Evolutionary conservation across 345 rosid genomes (phyloP), one percentile per base, ranked within the genome.

Genomic region (Eutrema japonicum): DNA sequence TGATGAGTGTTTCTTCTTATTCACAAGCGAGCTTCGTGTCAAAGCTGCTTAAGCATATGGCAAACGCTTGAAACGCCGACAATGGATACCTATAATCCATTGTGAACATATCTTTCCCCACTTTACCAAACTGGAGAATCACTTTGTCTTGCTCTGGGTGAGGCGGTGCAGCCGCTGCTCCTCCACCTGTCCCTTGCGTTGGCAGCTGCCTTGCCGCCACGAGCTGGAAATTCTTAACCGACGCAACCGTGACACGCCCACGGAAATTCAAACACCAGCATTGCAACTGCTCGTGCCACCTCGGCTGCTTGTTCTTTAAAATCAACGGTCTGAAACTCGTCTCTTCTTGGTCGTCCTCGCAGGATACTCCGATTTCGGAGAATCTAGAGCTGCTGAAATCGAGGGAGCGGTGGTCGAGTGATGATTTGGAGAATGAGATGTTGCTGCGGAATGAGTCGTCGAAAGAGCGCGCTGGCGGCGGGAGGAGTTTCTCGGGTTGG

Each of bases 11-110:
- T 64, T 40, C 72, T 47, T 43, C 53, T 38, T 92, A 93, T 91
- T 93, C 98, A 94, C 98, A 94, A 52, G 98, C 98, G 77, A 94
- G 73, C 83, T 94, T 94, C 33, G 97, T 94, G 83, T 94, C 98
- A 75, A 94, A 94, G 96, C 98, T 91, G 89, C 98, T 94, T 83
- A 94, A 82, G 83, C 98, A 94, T 54, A 94, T 89, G 1, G 98
- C 97, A 70, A 94, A 94, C 3, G 98, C 97, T 73, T 94, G 98
- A 82, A 91, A 94, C 30, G 98, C 98, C 2, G 98, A 94, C 13
- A 94, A 79, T 3, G 98, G 98, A 57, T 91, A 94, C 45, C 97
- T 84, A 62, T 94, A 91, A 81, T 94, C 98, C 98, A 94, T 94
- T 1, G 97, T 94, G 78, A 94, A 94, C 93, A 94, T 89, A 76